Percentiles rank a stretch among this genome's conserved stretches.
These are phyloP conservation scores for Pulicaria dysenterica DNA, from an alignment of 129 eudicot genomes.

Conservation along the genomic window DNA sequence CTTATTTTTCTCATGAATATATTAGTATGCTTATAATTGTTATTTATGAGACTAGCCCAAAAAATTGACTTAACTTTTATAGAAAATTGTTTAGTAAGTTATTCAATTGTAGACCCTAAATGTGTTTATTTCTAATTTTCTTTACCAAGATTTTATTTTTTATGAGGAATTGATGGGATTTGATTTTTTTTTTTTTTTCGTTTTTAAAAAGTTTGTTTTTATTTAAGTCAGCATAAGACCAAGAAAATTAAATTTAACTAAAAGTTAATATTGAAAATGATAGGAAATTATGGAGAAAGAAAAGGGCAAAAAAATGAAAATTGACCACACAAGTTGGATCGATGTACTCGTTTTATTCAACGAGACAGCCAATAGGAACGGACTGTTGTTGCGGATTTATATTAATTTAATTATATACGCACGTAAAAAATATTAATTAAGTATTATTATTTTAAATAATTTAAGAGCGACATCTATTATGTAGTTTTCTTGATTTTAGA, in stretches of 20 bases:
- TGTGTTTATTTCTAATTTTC: neutral
- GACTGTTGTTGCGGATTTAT: conserved; percentile 17
- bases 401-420: neutral
- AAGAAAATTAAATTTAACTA: conserved; percentile 23
- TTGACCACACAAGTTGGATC: conserved; percentile 44
- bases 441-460: neutral
- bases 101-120: neutral
- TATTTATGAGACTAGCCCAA: no score
- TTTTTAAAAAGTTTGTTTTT: conserved; percentile 6
- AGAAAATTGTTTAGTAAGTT: no score
- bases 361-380: conserved; percentile 34
- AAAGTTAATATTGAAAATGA: conserved; percentile 31
- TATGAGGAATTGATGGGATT: conserved; percentile 25
- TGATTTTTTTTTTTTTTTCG: conserved; percentile 18
- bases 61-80: no score
- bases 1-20: no score
- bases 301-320: conserved; percentile 40
- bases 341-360: conserved; percentile 38
- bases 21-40: no score
- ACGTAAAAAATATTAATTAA: neutral
- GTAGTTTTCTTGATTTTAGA: conserved; percentile 21
- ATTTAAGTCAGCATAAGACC: conserved; percentile 36
- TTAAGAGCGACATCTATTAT: neutral
- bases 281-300: conserved; percentile 40
- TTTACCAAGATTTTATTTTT: neutral